Base-by-base conservation (phyloP, 768 basidiomycete species). In the Pleurotus giganteus region DNA sequence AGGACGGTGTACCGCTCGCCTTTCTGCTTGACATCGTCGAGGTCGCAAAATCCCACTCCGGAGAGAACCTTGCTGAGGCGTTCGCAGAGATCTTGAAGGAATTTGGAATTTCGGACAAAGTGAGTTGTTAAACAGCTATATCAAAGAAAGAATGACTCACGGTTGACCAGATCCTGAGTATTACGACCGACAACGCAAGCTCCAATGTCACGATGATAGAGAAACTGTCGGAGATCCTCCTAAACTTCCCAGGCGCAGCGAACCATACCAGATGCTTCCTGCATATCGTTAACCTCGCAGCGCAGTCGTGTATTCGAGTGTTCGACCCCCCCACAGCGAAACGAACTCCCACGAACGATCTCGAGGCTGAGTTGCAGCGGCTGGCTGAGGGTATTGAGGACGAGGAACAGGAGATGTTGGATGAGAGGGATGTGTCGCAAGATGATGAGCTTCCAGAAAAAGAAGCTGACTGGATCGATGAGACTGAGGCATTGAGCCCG, bases 11-110 rank as follows among this genome's bases (percentile, higher is more conserved):
- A 4, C 67, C 65, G 0, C 28, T 73, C 0, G 34, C 51, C 0
- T 61, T 74, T 4, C 39, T 70, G 0, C 61, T 78, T 1, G 74
- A 78, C 47, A 45, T 78, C 2, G 60, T 74, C 9, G 72, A 78
- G 57, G 68, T 77, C 1, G 43, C 68, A 0, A 43, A 58, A 50
- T 73, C 71, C 0, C 74, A 79, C 53, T 59, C 65, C 0, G 70
- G 75, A 3, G 12, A 61, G 1, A 68, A 70, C 13, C 62, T 79
- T n/a, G 73, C 74, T 0, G 42, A 24, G 0, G 73, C 63, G 5
- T 73, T 76, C 52, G 60, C 57, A 1, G 28, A 60, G 2, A 64
- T 75, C 4, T 63, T 76, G 2, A 32, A 70, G 1, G 69, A 71
- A 0, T 78, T 69, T 50, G 69, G 69, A 0, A 67, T 75, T 36